A percentile compares a stretch with the other conserved stretches of the same genome.
phyloP scores from a whole-genome alignment of 2,329 filamentous ascomycete genomes.

The Pyricularia pennisetigena region DNA sequence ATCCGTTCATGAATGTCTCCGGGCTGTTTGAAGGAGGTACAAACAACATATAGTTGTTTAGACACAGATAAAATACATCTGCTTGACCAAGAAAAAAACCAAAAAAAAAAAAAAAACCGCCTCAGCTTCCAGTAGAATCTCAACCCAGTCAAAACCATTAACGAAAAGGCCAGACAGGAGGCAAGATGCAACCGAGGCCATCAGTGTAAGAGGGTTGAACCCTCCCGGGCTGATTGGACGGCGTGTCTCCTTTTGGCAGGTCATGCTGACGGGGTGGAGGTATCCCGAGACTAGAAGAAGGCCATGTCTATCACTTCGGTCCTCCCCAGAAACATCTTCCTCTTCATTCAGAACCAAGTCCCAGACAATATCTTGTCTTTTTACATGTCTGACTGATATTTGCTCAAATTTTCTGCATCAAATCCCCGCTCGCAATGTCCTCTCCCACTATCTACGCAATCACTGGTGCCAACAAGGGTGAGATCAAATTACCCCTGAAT shows the following conservation, averaged over 20 bases:
- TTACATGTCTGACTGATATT: not conserved
- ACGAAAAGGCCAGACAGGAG: not conserved
- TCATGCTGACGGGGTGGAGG: not conserved
- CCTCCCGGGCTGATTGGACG: conserved; percentile 5
- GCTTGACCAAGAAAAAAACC: no score
- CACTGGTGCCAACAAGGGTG: conserved; percentile 20
- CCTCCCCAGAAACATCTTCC: not conserved
- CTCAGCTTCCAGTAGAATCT: not conserved
- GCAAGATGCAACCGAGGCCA: not conserved
- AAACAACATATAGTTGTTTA: no score
- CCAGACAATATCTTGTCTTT: not conserved
- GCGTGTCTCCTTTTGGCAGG: conserved; percentile 4
- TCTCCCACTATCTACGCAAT: conserved; percentile 18
- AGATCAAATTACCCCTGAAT: not conserved
- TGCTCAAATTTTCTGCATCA: no score
- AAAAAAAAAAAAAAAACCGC: no score
- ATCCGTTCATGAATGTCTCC: no score
- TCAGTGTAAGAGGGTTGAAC: conserved; percentile 6
- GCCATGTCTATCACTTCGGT: not conserved
- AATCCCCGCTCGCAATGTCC: conserved; percentile 9
- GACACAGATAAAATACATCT: not conserved
- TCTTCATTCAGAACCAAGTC: not conserved
- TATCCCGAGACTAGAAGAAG: not conserved
- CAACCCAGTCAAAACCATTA: not conserved
- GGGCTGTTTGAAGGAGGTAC: no score